A percentile compares a stretch with the other conserved stretches of the same genome.
Conservation (phyloP, 2,329 filamentous ascomycete genomes). For the Stachybotrys chlorohalonatus region DNA sequence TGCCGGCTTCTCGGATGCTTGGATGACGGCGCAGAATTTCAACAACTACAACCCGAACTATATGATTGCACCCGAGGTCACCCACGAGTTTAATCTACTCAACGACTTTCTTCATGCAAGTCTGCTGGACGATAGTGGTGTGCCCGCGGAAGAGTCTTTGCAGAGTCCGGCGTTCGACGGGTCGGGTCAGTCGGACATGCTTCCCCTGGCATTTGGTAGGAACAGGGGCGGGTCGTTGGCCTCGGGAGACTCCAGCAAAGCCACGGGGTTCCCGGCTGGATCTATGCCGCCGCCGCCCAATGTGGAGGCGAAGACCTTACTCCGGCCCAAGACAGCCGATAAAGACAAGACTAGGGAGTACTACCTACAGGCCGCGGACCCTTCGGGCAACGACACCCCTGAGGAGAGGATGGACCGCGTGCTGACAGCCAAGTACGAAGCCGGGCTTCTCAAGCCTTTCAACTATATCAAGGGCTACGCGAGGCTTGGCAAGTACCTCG, state of each 20-base stretch:
- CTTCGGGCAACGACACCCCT: constrained; percentile 73
- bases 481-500: constrained; percentile 82
- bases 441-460: constrained; percentile 88
- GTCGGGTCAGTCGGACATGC: constrained; percentile 35
- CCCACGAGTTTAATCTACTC: constrained; percentile 91
- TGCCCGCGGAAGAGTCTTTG: constrained; percentile 55
- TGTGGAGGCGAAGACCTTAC: constrained; percentile 43
- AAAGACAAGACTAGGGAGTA: constrained; percentile 76
- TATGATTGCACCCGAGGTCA: constrained; percentile 88
- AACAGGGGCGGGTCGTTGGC: constrained; percentile 19
- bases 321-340: constrained; percentile 55
- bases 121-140: constrained; percentile 72
- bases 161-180: constrained; percentile 35
- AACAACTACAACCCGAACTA: constrained; percentile 89
- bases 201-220: constrained; percentile 36
- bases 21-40: constrained; percentile 71
- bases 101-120: constrained; percentile 95
- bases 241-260: constrained; percentile 10
- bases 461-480: constrained; percentile 98
- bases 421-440: constrained; percentile 91
- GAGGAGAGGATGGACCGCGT: constrained; percentile 94
- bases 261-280: constrained; percentile 15
- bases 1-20: constrained; percentile 72
- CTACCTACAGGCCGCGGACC: constrained; percentile 94
- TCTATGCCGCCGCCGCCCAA: constrained; percentile 40